Percentiles rank a stretch among this genome's conserved stretches.
These are phyloP conservation scores for Cerioporus squamosus DNA, from an alignment of 1,284 basidiomycete species.

Conservation along the genomic window DNA sequence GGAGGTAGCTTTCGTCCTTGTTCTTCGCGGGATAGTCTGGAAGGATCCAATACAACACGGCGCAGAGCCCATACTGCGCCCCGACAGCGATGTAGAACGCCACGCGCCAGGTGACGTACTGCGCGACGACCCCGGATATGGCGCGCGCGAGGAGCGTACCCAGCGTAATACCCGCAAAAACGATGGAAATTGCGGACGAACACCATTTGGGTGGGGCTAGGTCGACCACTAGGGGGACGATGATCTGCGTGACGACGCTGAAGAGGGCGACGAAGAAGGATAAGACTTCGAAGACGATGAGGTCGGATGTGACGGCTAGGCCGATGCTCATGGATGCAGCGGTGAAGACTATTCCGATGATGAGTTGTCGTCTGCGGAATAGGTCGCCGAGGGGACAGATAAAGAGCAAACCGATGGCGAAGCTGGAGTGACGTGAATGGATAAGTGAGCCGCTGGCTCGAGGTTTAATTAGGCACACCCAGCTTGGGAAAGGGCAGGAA, in stretches of 20 bases:
- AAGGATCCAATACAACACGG: constrained; percentile 45
- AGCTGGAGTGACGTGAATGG: constrained; percentile 30
- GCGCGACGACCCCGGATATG: constrained; percentile 44
- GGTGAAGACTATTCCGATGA: constrained; percentile 45
- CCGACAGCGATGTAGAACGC: constrained; percentile 52
- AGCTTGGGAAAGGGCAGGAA: constrained; percentile 56
- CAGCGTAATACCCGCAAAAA: constrained; percentile 51
- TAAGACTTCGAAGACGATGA: constrained; percentile 48
- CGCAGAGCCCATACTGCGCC: constrained; percentile 40
- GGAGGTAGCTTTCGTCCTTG: constrained; percentile 43
- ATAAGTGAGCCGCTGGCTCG: no score
- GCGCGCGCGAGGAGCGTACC: constrained; percentile 55
- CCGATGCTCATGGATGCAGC: constrained; percentile 48
- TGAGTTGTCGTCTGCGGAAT: constrained; percentile 50
- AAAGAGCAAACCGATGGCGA: constrained; percentile 51
- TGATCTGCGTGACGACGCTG: constrained; percentile 46
- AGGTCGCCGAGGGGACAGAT: constrained; percentile 59
- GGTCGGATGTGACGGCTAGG: constrained; percentile 46
- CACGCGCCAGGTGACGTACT: constrained; percentile 50
- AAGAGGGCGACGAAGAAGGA: constrained; percentile 50
- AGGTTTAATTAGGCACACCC: constrained; percentile 32
- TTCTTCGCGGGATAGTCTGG: constrained; percentile 58
- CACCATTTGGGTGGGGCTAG: constrained; percentile 51
- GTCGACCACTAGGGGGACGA: constrained; percentile 58
- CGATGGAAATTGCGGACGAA: constrained; percentile 53